These are phyloP conservation scores for Capronia epimyces DNA, from an alignment of 2,329 filamentous ascomycete species.

Conservation along the genomic window DNA sequence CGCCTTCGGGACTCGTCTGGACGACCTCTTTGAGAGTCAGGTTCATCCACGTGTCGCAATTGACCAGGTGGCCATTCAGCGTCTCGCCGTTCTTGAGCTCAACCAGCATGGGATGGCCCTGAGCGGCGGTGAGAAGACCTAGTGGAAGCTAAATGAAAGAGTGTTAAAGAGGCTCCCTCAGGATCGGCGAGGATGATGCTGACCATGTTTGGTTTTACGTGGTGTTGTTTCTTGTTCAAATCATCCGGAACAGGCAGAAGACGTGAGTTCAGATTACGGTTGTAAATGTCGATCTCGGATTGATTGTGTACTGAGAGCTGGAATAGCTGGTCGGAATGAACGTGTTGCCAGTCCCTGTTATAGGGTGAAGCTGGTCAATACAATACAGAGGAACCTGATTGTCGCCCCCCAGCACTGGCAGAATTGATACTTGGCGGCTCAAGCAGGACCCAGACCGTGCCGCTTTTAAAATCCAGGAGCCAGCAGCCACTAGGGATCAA, in stretches of 20 bases:
- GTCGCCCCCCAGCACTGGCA: too few relatives aligned
- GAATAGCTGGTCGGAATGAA: background rate
- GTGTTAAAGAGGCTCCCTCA: background rate
- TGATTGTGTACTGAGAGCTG: background rate
- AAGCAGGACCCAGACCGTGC: too few relatives aligned
- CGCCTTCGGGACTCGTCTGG: slow-evolving; percentile 89
- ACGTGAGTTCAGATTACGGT: background rate
- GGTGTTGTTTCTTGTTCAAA: background rate
- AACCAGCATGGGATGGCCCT: slow-evolving; percentile 96
- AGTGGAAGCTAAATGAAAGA: slow-evolving; percentile 50
- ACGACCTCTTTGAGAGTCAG: slow-evolving; percentile 94
- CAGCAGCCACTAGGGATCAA: too few relatives aligned
- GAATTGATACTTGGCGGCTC: slow-evolving; percentile 1
- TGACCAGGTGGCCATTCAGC: slow-evolving; percentile 89
- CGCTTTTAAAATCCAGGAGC: too few relatives aligned
- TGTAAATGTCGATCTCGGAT: background rate
- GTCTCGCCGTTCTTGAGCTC: slow-evolving; percentile 98
- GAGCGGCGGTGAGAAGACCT: slow-evolving; percentile 86
- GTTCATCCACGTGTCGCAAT: slow-evolving; percentile 99
- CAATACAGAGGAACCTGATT: too few relatives aligned
- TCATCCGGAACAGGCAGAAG: background rate
- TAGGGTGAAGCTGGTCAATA: too few relatives aligned
- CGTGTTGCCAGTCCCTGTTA: too few relatives aligned
- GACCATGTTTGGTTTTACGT: background rate
- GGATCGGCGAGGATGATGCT: background rate